Conservation (phyloP, 1,139 yeast genomes). For the Hansenula sp. region DNA sequence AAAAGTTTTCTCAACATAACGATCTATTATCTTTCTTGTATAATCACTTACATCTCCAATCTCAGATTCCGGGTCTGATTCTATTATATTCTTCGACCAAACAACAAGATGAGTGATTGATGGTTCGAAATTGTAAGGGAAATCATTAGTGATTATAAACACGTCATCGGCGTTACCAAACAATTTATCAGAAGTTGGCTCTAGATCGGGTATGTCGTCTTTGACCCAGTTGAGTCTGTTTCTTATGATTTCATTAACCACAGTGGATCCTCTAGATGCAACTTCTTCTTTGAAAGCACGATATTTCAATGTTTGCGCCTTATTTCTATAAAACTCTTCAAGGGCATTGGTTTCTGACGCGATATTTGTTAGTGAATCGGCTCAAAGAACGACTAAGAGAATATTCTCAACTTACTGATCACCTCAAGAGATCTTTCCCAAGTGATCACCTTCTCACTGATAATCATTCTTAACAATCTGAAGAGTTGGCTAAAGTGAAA, state of each 20-base stretch:
- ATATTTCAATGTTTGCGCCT: constrained; percentile 8
- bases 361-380: constrained; percentile 1
- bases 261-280: background rate
- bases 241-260: constrained; percentile 13
- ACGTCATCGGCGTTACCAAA: constrained; percentile 16
- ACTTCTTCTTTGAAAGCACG: constrained; percentile 6
- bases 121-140: constrained; percentile 31
- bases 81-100: constrained; percentile 35
- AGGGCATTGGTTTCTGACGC: constrained; percentile 6
- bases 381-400: too few relatives aligned
- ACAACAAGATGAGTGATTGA: constrained; percentile 30
- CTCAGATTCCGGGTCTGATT: constrained; percentile 22
- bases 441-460: constrained; percentile 7
- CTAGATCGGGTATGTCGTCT: constrained; percentile 4
- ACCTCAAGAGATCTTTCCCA: constrained; percentile 11
- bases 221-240: constrained; percentile 13
- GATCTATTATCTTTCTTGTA: constrained; percentile 16
- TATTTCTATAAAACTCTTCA: constrained; percentile 13
- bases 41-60: constrained; percentile 19
- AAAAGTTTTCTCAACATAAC: constrained; percentile 34
- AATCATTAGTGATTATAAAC: constrained; percentile 30
- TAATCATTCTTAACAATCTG: constrained; percentile 1
- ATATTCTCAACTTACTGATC: background rate
- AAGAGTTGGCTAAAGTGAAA: background rate
- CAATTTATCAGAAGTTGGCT: constrained; percentile 12